A percentile compares a stretch with the other conserved stretches of the same genome.
Conservation (phyloP, 2,329 filamentous ascomycete species). For the Lomentospora prolificans region DNA sequence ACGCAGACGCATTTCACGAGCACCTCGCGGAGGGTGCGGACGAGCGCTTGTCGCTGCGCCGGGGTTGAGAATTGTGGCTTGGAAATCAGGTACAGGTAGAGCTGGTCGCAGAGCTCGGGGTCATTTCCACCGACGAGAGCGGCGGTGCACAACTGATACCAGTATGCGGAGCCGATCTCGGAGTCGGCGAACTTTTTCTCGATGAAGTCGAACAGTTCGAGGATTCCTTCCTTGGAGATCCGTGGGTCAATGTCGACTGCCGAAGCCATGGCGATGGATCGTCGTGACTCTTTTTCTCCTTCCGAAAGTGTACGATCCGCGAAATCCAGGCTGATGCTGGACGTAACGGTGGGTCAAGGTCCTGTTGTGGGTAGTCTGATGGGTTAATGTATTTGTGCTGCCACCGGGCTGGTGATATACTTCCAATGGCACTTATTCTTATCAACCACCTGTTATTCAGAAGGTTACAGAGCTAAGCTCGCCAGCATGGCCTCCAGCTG, state of each 20-base stretch:
- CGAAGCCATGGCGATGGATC: not conserved
- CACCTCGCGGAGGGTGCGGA: conserved; percentile 44
- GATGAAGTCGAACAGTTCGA: conserved; percentile 9
- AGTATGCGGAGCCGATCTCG: conserved; percentile 8
- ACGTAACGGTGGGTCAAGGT: not conserved
- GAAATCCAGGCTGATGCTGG: not conserved
- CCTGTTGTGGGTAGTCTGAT: no score
- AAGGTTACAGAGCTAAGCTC: no score
- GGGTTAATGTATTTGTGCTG: no score
- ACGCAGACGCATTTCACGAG: conserved; percentile 49
- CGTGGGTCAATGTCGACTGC: not conserved
- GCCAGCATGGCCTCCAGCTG: no score
- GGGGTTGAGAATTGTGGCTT: conserved; percentile 34
- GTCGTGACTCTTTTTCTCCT: not conserved
- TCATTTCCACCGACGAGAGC: conserved; percentile 12
- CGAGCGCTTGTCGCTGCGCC: conserved; percentile 32
- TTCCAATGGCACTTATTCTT: no score
- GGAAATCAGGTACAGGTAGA: conserved; percentile 45
- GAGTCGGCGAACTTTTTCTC: conserved; percentile 10
- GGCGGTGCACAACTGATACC: conserved; percentile 12
- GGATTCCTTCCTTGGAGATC: not conserved
- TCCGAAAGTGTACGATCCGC: no score
- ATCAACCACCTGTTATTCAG: no score
- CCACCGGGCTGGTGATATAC: no score
- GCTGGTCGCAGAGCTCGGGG: conserved; percentile 37